phyloP scores from a whole-genome alignment of 2,329 filamentous ascomycete species.

The Gaeumannomyces sp. region DNA sequence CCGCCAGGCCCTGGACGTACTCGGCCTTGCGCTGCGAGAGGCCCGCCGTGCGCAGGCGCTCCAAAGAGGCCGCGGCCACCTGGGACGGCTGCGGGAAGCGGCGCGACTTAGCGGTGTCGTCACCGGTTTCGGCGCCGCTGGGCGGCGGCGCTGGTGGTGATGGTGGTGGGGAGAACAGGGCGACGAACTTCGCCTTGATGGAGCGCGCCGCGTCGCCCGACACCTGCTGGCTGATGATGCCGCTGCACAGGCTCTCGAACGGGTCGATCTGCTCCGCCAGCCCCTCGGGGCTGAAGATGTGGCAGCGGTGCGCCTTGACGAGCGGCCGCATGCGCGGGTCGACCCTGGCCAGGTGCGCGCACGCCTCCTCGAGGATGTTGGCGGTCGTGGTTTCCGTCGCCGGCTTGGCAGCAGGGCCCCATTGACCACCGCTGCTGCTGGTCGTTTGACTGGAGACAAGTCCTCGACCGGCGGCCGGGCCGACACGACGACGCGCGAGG shows the following conservation, averaged over 20 bases:
- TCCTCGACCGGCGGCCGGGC: slow-evolving; percentile 37
- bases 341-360: slow-evolving; percentile 64
- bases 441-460: slow-evolving; percentile 38
- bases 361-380: slow-evolving; percentile 68
- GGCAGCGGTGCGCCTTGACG: slow-evolving; percentile 69
- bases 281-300: slow-evolving; percentile 72
- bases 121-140: neutral
- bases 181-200: slow-evolving; percentile 81
- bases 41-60: slow-evolving; percentile 72
- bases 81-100: slow-evolving; percentile 71
- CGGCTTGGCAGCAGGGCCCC: slow-evolving; percentile 27
- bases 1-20: slow-evolving; percentile 80
- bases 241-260: slow-evolving; percentile 73
- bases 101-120: slow-evolving; percentile 1
- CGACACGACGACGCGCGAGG: slow-evolving; percentile 55
- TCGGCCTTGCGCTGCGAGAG: slow-evolving; percentile 93
- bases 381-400: slow-evolving; percentile 51
- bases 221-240: slow-evolving; percentile 95
- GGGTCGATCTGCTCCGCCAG: slow-evolving; percentile 83
- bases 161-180: slow-evolving; percentile 50
- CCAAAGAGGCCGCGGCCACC: slow-evolving; percentile 58
- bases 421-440: slow-evolving; percentile 16
- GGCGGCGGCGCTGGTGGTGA: no score
- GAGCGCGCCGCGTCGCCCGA: slow-evolving; percentile 85
- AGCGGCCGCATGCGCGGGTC: slow-evolving; percentile 67